Base-by-base conservation (phyloP, 179 eudicot genomes). In the Corrigiola litoralis region DNA sequence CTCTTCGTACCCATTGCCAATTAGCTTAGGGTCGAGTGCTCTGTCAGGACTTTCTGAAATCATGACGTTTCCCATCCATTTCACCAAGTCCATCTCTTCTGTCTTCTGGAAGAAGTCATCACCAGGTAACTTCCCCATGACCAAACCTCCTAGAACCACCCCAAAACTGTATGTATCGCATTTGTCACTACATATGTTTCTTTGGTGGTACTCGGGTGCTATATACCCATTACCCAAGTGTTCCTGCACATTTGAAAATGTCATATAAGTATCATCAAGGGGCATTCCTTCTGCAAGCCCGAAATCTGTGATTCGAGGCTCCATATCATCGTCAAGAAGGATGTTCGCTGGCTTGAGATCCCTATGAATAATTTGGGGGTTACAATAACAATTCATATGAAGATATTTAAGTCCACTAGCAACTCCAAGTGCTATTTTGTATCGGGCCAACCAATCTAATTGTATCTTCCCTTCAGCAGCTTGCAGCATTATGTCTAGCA, bases 231-330 rank as follows among this genome's bases (percentile, higher is more conserved):
- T 88, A 91, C n/a, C 99, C 97, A 3, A 80, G 51, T 0, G 97
- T 94, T 41, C 97, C 99, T 0, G 89, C 96, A 90, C 81, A 47
- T 86, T 74, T 24, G 96, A 84, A 14, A 85, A 70, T 0, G 90
- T 63, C 55, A 88, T 68, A 13, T 94, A 97, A 4, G 97, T 91
- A 9, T 83, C 27, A 0, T 79, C 79, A 1, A 79, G 70, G 0
- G 97, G 86, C 64, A 94, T 77, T 1, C 82, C 85, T 66, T 90
- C 91, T 4, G 99, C 99, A 0, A 94, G 88, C 73, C 99, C 97
- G 5, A 94, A 94, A 74, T 94, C 96, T 2, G 99, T 69, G 47
- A 90, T 90, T 8, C 94, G 71, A 24, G 97, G 75, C 71, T 90
- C 99, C 94, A 88, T 87, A 32, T 86, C 88, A 56, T 90, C 99